Evolutionary conservation across 2,329 filamentous ascomycete species (phyloP).

Genomic region (Fusarium sulawesiense): DNA sequence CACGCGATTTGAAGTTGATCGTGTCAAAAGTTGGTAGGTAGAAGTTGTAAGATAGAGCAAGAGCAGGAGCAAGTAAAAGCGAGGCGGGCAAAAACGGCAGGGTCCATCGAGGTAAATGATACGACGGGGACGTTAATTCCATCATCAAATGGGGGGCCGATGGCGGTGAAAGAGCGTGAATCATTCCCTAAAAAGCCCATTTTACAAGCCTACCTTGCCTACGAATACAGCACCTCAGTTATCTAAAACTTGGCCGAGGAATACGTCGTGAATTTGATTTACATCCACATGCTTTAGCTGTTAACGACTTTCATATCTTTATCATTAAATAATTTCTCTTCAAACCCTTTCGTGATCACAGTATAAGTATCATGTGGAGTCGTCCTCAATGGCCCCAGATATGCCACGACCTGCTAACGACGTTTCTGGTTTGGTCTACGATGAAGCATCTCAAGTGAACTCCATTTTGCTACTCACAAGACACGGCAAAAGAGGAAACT

Average conservation of each 20-base stretch:
- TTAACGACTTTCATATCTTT: neutral
- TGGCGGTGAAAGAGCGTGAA: conserved; percentile 45
- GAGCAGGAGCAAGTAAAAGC: neutral
- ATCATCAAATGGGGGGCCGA: conserved; percentile 37
- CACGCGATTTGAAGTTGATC: neutral
- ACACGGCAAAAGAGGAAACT: conserved; percentile 31
- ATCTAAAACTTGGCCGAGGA: neutral
- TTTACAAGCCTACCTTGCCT: neutral
- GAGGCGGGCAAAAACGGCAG: conserved; percentile 30
- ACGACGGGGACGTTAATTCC: conserved; percentile 30
- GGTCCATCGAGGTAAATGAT: conserved; percentile 39
- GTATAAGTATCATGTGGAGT: conserved; percentile 10
- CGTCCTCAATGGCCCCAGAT: conserved; percentile 16
- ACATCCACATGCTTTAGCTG: neutral
- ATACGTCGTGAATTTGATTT: neutral
- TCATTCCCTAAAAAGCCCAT: conserved; percentile 28
- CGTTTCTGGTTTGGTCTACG: conserved; percentile 33
- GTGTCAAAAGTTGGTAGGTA: neutral
- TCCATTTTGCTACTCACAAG: conserved; percentile 22
- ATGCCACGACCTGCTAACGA: conserved; percentile 22
- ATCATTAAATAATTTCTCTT: neutral
- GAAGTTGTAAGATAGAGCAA: conserved; percentile 5
- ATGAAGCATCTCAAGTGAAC: conserved; percentile 25
- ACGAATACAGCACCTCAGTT: neutral
- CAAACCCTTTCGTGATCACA: neutral